Base-by-base conservation (phyloP, 495 filamentous ascomycete genomes). In the Penicillium goetzii region DNA sequence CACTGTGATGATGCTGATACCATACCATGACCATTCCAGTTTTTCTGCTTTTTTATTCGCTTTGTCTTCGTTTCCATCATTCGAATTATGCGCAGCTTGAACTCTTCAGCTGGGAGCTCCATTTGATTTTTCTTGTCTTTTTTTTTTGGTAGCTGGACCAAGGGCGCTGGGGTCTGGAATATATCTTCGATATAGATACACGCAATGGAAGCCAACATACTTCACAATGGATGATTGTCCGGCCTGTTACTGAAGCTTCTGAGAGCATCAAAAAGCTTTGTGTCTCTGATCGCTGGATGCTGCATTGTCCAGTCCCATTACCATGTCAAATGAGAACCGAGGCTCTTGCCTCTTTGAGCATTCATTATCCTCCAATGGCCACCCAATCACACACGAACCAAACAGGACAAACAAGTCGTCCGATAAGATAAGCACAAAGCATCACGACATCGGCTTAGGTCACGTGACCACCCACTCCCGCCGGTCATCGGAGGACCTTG, bases 1-100 rank as follows among this genome's bases (percentile, higher is more conserved):
- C 21, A 8, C 25, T 54, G 5, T 55, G 52, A 55, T 55, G 32
- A 55, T 54, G 17, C 33, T 55, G 32, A 55, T 55, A 55, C 52
- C 52, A 55, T 34, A 55, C 33, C 52, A 55, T 55, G 52, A 36
- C 8, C 25, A 23, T 55, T 55, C 21, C 15, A 17, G 6, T 38
- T 36, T 10, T 36, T 55, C 17, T 33, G 28, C n/a, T 36, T 21
- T 19, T 53, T 3, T 33, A 3, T 33, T 12, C 12, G 9, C n/a
- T 28, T 30, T 53, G 4, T 15, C 15, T 33, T 11, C 19, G 32
- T 11, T 47, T 11, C 2, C 43, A 12, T 25, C 7, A 3, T n/a
- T 25, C 9, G 19, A 9, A 6, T 21, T 21, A 47, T 21, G 19
- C 6, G n/a, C 19, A 12, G 21, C 3, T 9, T 21, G 12, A 14